Evolutionary conservation across 2,329 filamentous ascomycete genomes (phyloP).

Genomic region (Apiospora rasikravindrae): DNA sequence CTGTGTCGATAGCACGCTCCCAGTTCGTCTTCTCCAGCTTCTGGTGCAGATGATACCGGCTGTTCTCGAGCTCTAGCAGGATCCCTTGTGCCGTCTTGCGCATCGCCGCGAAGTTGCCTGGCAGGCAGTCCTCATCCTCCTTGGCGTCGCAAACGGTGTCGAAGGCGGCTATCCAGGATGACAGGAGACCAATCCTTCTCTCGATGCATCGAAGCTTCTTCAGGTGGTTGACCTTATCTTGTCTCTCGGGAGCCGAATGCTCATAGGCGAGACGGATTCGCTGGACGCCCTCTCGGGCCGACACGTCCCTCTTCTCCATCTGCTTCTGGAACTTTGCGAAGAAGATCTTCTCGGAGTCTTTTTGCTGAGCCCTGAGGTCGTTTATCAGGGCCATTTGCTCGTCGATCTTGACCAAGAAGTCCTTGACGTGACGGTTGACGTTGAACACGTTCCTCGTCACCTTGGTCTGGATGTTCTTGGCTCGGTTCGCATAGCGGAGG

Average conservation of each 20-base stretch:
- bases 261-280: constrained; percentile 86
- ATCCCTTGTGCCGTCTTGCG: constrained; percentile 90
- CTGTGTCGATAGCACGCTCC: constrained; percentile 87
- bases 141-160: constrained; percentile 78
- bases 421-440: constrained; percentile 98
- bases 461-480: constrained; percentile 99
- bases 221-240: constrained; percentile 79
- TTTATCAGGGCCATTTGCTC: constrained; percentile 98
- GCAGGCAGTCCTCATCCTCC: constrained; percentile 70
- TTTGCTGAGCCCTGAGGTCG: constrained; percentile 90
- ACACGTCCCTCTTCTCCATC: constrained; percentile 78
- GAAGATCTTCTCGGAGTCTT: constrained; percentile 80
- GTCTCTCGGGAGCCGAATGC: constrained; percentile 75
- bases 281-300: constrained; percentile 77
- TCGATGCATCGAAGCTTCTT: constrained; percentile 84
- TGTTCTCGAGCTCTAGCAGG: constrained; percentile 85
- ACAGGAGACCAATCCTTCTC: constrained; percentile 83
- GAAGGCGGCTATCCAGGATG: constrained; percentile 91
- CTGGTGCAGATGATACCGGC: constrained; percentile 88
- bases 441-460: constrained; percentile 99
- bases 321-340: constrained; percentile 92
- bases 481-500: constrained; percentile 92
- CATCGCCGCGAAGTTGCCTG: constrained; percentile 73
- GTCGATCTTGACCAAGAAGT: constrained; percentile 98
- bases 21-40: constrained; percentile 80